Evolutionary conservation across 352 stramenopile species (phyloP).

Genomic region (Phytophthora pisi): DNA sequence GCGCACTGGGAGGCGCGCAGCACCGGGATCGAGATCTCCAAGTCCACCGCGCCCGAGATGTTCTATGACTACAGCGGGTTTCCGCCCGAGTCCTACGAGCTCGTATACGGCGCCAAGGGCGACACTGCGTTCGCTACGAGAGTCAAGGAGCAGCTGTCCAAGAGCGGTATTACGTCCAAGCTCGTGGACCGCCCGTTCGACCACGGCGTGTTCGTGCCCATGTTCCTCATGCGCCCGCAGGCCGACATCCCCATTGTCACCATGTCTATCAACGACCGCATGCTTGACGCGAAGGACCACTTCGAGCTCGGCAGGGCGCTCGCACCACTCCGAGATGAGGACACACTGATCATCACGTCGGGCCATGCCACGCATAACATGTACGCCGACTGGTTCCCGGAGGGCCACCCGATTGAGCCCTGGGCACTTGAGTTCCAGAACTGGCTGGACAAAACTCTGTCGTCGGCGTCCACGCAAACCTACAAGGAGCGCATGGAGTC

Average conservation of each 20-base stretch:
- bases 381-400: conserved; percentile 7
- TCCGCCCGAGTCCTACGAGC: conserved; percentile 1
- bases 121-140: neutral
- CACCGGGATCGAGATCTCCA: conserved; percentile 9
- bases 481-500: conserved; percentile 17
- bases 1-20: conserved; percentile 69
- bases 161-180: neutral
- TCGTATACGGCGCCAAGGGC: conserved; percentile 3
- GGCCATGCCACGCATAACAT: conserved; percentile 47
- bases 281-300: neutral
- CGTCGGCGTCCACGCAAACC: conserved; percentile 9
- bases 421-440: conserved; percentile 32
- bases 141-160: neutral
- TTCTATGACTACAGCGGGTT: conserved; percentile 8
- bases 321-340: conserved; percentile 48
- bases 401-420: neutral
- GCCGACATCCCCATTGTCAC: conserved; percentile 8
- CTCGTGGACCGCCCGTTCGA: conserved; percentile 3
- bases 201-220: conserved; percentile 1
- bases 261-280: conserved; percentile 5
- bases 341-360: conserved; percentile 72
- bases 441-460: conserved; percentile 35
- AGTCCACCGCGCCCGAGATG: conserved; percentile 3
- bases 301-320: neutral
- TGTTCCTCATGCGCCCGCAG: conserved; percentile 5